Evolutionary conservation across 2,329 filamentous ascomycete genomes (phyloP).

Genomic region (Stemphylium beticola): DNA sequence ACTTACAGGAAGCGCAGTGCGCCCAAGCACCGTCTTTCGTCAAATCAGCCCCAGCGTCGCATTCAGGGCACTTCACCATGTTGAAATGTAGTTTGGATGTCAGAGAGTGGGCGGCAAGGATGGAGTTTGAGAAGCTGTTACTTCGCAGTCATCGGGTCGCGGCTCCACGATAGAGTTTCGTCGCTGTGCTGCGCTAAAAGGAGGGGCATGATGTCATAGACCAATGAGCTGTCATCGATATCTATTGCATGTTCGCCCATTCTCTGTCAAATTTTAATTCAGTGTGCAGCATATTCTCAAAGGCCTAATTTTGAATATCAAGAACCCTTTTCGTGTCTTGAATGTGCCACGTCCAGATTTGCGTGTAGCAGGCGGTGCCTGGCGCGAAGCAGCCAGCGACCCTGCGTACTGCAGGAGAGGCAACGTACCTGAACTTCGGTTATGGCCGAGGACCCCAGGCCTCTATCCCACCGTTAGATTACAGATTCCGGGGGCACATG

Average conservation of each 20-base stretch:
- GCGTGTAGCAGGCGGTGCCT: no score
- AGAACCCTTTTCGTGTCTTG: no score
- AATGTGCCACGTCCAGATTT: no score
- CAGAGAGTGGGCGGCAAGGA: background rate
- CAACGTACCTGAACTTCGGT: no score
- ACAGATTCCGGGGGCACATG: no score
- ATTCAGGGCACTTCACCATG: constrained; percentile 39
- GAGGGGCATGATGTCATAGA: constrained; percentile 21
- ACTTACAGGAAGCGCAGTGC: constrained; percentile 39
- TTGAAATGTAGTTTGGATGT: background rate
- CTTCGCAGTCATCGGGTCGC: background rate
- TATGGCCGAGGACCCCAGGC: no score
- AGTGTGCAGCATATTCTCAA: no score
- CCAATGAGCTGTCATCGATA: constrained; percentile 6
- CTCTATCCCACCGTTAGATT: no score
- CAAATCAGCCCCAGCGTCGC: constrained; percentile 34
- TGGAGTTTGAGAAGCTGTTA: background rate
- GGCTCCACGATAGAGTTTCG: constrained; percentile 2
- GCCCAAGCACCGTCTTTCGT: constrained; percentile 39
- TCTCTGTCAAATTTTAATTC: no score
- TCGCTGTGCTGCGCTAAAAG: constrained; percentile 5
- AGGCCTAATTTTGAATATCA: no score
- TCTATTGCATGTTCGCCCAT: background rate
- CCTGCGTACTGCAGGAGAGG: no score
- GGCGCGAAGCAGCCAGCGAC: no score